A percentile compares a stretch with the other conserved stretches of the same genome.
Evolutionary conservation across 2,329 filamentous ascomycete species (phyloP).

Genomic region (Aspergillus flavus): DNA sequence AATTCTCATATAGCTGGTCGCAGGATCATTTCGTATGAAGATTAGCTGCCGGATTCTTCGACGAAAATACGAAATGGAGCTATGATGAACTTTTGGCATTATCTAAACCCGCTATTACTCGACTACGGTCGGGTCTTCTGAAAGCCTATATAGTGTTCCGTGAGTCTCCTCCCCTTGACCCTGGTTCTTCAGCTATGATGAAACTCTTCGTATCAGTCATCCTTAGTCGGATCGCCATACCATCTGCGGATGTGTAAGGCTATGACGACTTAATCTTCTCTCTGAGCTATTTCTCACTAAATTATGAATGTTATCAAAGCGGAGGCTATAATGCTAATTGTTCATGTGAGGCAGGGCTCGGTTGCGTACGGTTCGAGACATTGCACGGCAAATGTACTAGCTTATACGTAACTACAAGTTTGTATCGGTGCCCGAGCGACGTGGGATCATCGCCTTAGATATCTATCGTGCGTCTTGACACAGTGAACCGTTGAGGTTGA

Average conservation of each 20-base stretch:
- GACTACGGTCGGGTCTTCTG: background rate
- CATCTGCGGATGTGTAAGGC: conserved; percentile 43
- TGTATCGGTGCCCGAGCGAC: background rate
- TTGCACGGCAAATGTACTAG: background rate
- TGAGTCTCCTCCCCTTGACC: conserved; percentile 11
- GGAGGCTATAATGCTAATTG: background rate
- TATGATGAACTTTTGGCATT: background rate
- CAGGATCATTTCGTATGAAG: conserved; percentile 41
- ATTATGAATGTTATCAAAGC: background rate
- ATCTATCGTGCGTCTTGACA: background rate
- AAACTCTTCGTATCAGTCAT: conserved; percentile 87
- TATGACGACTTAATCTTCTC: conserved; percentile 52
- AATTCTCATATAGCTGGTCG: conserved; percentile 28
- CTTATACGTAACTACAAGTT: background rate
- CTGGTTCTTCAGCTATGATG: conserved; percentile 64
- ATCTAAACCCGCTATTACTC: background rate
- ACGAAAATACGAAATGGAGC: background rate
- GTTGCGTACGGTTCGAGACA: background rate
- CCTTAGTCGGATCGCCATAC: conserved; percentile 78
- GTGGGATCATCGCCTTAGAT: background rate
- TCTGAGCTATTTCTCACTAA: conserved; percentile 34
- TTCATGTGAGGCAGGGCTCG: background rate
- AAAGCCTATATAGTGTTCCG: background rate
- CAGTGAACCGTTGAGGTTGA: background rate
- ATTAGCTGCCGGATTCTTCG: conserved; percentile 23